phyloP scores from a whole-genome alignment of 805 yeast species.

The Starmerella apicola region DNA sequence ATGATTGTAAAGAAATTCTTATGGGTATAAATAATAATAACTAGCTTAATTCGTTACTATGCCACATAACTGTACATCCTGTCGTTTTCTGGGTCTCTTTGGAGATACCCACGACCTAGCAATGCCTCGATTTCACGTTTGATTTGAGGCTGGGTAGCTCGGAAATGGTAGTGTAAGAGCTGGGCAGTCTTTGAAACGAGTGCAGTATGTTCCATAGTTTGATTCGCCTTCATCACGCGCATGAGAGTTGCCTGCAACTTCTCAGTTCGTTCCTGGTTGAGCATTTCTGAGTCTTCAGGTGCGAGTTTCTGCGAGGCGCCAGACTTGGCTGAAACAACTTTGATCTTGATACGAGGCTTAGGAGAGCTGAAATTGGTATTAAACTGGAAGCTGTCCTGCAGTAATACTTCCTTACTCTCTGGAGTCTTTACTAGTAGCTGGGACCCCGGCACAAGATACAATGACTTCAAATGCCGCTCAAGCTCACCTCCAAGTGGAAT shows the following conservation, averaged over 20 bases:
- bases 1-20: too few species aligned
- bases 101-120: slow-evolving; percentile 73
- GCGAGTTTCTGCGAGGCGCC: slow-evolving; percentile 42
- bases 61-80: slow-evolving; percentile 16
- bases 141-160: slow-evolving; percentile 70
- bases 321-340: slow-evolving; percentile 22
- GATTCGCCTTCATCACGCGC: slow-evolving; percentile 89
- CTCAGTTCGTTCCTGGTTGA: slow-evolving; percentile 63
- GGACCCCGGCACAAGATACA: slow-evolving; percentile 72
- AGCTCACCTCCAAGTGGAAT: slow-evolving; percentile 60
- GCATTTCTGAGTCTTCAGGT: slow-evolving; percentile 24
- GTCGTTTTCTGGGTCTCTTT: slow-evolving; percentile 44
- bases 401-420: slow-evolving; percentile 5
- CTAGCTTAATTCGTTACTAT: slow-evolving; percentile 4
- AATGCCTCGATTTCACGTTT: slow-evolving; percentile 75
- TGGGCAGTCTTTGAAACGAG: slow-evolving; percentile 77
- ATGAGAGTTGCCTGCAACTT: slow-evolving; percentile 84
- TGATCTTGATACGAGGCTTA: slow-evolving; percentile 41
- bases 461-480: slow-evolving; percentile 64
- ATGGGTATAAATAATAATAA: not conserved
- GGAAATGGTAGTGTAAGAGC: slow-evolving; percentile 67
- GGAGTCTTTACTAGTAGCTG: slow-evolving; percentile 66
- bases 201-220: slow-evolving; percentile 59
- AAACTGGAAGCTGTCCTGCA: slow-evolving; percentile 54
- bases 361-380: slow-evolving; percentile 35